Conservation (phyloP, 2,329 filamentous ascomycete species). For the Monilinia fructicola region DNA sequence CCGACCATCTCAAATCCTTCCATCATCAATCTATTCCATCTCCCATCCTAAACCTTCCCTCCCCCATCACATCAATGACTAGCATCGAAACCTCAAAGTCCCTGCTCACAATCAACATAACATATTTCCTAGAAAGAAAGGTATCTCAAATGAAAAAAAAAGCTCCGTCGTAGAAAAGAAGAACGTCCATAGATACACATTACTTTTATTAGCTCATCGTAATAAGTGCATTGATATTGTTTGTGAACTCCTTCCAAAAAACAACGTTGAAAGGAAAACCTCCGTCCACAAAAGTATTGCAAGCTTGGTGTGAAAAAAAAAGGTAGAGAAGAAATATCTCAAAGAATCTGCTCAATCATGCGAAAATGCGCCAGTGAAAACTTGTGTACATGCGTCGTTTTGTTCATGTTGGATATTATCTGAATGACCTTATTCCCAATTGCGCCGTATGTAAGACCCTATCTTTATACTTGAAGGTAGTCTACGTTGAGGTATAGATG, state of each 20-base stretch:
- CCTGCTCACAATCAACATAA: conserved; percentile 3
- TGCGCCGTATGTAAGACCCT: conserved; percentile 24
- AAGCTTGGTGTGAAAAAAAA: conserved; percentile 23
- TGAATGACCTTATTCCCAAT: conserved; percentile 20
- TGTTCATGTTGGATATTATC: conserved; percentile 26
- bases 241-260: conserved; percentile 18
- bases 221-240: conserved; percentile 15
- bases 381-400: conserved; percentile 31
- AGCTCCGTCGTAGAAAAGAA: conserved; percentile 12
- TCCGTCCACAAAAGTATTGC: conserved; percentile 4
- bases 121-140: conserved; percentile 4
- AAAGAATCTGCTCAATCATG: conserved; percentile 18
- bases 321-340: conserved; percentile 17
- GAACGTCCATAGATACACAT: conserved; percentile 22
- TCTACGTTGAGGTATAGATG: not conserved
- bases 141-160: conserved; percentile 15
- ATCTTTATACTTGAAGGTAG: conserved; percentile 18
- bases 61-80: conserved; percentile 11
- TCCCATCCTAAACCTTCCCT: not conserved
- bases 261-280: conserved; percentile 20
- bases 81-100: conserved; percentile 16
- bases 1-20: not conserved
- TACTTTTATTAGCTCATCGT: conserved; percentile 22
- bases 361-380: conserved; percentile 13
- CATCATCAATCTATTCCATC: not conserved